Conservation (phyloP, 805 yeast species). For the Cyberlindnera xylosilytica region DNA sequence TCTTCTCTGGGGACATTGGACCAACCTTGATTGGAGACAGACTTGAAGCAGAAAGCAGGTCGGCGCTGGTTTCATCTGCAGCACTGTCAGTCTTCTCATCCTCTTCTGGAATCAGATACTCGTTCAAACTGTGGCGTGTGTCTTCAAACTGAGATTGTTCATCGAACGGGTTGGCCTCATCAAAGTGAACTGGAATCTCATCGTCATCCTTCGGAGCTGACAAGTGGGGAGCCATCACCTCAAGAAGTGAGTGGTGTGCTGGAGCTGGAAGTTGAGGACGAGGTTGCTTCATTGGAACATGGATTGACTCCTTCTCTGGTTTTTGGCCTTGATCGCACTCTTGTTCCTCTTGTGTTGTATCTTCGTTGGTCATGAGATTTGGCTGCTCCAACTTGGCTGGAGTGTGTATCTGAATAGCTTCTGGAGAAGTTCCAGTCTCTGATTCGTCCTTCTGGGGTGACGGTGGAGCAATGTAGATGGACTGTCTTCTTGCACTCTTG, state of each 20-base stretch:
- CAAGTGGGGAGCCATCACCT: slow-evolving; percentile 1
- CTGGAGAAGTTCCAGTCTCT: neutral
- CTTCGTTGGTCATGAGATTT: no score
- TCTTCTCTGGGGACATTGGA: slow-evolving; percentile 17
- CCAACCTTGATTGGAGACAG: slow-evolving; percentile 24
- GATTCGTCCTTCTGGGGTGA: slow-evolving; percentile 2
- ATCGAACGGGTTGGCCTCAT: slow-evolving; percentile 22
- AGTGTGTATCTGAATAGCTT: neutral
- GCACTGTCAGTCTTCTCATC: slow-evolving; percentile 8
- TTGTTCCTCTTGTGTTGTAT: neutral
- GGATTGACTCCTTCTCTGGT: neutral
- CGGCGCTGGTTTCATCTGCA: slow-evolving; percentile 5
- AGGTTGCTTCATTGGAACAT: slow-evolving; percentile 9
- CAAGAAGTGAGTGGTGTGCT: neutral
- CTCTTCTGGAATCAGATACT: slow-evolving; percentile 11
- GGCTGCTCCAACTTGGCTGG: neutral
- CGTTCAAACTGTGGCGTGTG: slow-evolving; percentile 9
- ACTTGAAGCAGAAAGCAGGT: slow-evolving; percentile 19
- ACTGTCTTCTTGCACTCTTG: slow-evolving; percentile 39
- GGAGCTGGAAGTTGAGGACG: slow-evolving; percentile 8
- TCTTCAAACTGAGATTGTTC: slow-evolving; percentile 8
- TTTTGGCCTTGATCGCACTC: no score
- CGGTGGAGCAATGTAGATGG: slow-evolving; percentile 33
- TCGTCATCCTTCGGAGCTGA: slow-evolving; percentile 10
- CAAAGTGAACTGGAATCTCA: slow-evolving; percentile 26